A percentile compares a stretch with the other conserved stretches of the same genome.
phyloP scores from a whole-genome alignment of 768 basidiomycete genomes.

The Xerocomellus chrysenteron region DNA sequence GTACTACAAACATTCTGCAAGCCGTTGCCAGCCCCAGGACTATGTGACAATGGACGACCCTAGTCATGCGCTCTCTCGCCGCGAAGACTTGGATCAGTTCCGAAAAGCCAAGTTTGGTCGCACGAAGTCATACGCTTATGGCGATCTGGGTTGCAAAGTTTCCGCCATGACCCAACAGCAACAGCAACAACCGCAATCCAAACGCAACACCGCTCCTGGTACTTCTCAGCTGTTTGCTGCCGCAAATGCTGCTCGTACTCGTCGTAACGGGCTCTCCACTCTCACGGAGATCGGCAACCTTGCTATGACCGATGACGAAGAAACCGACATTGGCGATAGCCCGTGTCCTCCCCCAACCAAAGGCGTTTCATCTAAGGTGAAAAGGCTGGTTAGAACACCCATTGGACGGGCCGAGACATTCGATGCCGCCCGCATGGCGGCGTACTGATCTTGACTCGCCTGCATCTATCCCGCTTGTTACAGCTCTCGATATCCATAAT shows the following conservation, averaged over 20 bases:
- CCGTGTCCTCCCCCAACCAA: slow-evolving; percentile 84
- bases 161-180: slow-evolving; percentile 36
- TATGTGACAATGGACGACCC: slow-evolving; percentile 98
- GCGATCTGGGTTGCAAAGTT: slow-evolving; percentile 58
- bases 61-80: slow-evolving; percentile 71
- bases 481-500: neutral
- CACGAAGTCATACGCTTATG: slow-evolving; percentile 90
- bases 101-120: slow-evolving; percentile 85
- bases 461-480: neutral
- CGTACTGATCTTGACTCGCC: slow-evolving; percentile 35
- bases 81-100: slow-evolving; percentile 89
- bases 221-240: slow-evolving; percentile 64
- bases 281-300: slow-evolving; percentile 67
- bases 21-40: slow-evolving; percentile 73
- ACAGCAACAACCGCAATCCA: slow-evolving; percentile 44
- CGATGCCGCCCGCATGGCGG: slow-evolving; percentile 55
- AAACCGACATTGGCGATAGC: slow-evolving; percentile 78
- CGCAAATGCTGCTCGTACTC: slow-evolving; percentile 63
- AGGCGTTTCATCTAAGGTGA: slow-evolving; percentile 51
- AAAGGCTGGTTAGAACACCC: slow-evolving; percentile 50
- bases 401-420: slow-evolving; percentile 69
- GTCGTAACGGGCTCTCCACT: slow-evolving; percentile 61
- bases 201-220: slow-evolving; percentile 68
- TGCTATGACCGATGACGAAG: slow-evolving; percentile 69
- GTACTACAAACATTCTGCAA: slow-evolving; percentile 69